Conservation (phyloP, 2,329 filamentous ascomycete species). For the Hypocrella siamensis region DNA sequence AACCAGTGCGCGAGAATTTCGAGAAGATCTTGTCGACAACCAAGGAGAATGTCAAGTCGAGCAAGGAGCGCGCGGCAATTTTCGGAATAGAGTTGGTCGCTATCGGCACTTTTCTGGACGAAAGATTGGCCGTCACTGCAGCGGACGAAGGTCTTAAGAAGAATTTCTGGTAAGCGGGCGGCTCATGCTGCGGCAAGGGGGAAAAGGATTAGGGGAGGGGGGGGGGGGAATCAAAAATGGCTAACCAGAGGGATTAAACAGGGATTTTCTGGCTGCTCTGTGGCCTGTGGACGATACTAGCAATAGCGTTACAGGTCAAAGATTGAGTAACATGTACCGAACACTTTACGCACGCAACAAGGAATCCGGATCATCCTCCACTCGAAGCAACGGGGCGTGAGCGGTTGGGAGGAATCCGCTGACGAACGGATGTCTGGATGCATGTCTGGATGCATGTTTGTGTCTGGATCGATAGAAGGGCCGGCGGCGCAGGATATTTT, state of each 20-base stretch:
- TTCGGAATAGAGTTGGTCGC: conserved; percentile 44
- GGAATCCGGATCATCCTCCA: conserved; percentile 12
- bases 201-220: too few species aligned
- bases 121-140: conserved; percentile 23
- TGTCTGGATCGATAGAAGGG: too few species aligned
- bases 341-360: conserved; percentile 20
- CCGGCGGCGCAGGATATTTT: too few species aligned
- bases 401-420: too few species aligned
- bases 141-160: conserved; percentile 27
- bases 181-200: too few species aligned
- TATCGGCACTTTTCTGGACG: conserved; percentile 47
- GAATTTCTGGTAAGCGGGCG: conserved; percentile 31
- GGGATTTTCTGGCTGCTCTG: conserved; percentile 28
- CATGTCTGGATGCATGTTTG: too few species aligned
- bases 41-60: conserved; percentile 44
- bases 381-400: conserved; percentile 16
- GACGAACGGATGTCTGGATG: too few species aligned
- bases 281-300: conserved; percentile 30
- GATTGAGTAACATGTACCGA: conserved; percentile 28
- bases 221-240: too few species aligned
- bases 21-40: conserved; percentile 44
- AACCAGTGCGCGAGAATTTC: conserved; percentile 44
- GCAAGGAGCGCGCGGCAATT: conserved; percentile 44
- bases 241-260: too few species aligned
- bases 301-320: conserved; percentile 25